phyloP scores from a whole-genome alignment of 2,329 filamentous ascomycete species.

The Trichoderma hamatum region DNA sequence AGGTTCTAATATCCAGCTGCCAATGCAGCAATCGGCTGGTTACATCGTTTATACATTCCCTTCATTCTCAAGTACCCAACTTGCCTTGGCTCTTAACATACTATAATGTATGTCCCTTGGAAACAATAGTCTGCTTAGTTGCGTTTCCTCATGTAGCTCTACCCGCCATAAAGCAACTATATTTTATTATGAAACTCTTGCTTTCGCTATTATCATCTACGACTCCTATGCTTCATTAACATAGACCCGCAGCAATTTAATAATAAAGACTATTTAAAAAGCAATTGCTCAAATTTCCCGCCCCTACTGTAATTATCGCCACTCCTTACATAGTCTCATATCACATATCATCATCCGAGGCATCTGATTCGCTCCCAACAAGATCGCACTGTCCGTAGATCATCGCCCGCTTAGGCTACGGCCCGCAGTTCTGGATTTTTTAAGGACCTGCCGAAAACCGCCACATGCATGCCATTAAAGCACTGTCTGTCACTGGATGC shows the following conservation, averaged over 20 bases:
- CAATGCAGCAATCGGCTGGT: neutral
- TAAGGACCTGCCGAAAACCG: neutral
- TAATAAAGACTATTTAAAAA: neutral
- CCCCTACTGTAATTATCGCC: neutral
- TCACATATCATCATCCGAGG: neutral
- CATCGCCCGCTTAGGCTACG: neutral
- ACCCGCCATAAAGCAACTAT: neutral
- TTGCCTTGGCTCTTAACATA: too few species aligned
- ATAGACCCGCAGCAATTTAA: too few species aligned
- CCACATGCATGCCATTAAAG: neutral
- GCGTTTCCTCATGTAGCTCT: neutral
- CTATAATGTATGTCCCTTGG: too few species aligned
- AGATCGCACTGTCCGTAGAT: neutral
- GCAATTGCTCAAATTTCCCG: neutral
- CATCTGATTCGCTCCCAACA: neutral
- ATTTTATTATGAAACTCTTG: too few species aligned
- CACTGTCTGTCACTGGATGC: neutral
- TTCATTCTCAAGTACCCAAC: neutral
- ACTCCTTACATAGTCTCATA: neutral
- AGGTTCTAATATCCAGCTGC: neutral
- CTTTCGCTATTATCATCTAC: too few species aligned
- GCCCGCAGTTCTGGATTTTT: constrained; percentile 9
- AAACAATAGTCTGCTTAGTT: neutral
- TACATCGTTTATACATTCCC: neutral
- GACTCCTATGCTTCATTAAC: too few species aligned